phyloP scores from a whole-genome alignment of 805 yeast genomes.

The Metschnikowia shivogae region DNA sequence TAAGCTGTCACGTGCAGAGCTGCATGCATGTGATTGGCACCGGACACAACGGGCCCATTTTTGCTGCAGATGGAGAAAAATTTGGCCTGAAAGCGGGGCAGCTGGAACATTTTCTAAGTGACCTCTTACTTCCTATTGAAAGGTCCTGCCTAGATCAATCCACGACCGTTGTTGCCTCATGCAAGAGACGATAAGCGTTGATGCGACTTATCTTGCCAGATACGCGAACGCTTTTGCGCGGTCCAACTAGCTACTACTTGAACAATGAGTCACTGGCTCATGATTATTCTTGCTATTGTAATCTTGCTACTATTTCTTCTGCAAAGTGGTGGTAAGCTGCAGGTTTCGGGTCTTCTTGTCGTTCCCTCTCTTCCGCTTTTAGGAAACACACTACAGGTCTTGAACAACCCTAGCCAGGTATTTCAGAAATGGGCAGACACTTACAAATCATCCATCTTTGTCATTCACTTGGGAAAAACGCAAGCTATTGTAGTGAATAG shows the following conservation, averaged over 20 bases:
- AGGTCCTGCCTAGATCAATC: too few species aligned
- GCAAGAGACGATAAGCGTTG: too few species aligned
- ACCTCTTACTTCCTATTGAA: too few species aligned
- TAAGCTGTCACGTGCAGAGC: constrained; percentile 1
- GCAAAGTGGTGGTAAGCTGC: background rate
- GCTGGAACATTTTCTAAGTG: too few species aligned
- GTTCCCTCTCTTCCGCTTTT: constrained; percentile 49
- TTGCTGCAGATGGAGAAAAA: too few species aligned
- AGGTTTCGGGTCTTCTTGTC: constrained; percentile 35
- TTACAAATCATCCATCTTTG: constrained; percentile 48
- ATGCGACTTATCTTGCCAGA: too few species aligned
- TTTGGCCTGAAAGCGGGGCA: too few species aligned
- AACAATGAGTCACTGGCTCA: background rate
- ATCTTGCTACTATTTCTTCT: background rate
- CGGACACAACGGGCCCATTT: too few species aligned
- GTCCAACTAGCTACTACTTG: background rate
- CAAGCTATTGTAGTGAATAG: constrained; percentile 66
- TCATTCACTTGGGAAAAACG: constrained; percentile 55
- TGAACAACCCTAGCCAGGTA: constrained; percentile 46
- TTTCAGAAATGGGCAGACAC: constrained; percentile 43
- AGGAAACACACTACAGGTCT: constrained; percentile 46
- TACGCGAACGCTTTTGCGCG: too few species aligned
- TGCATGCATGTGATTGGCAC: background rate
- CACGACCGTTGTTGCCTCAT: too few species aligned
- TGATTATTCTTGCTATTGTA: background rate